phyloP scores from a whole-genome alignment of 1,139 yeast genomes.

The Casaregolazyma lundiana region DNA sequence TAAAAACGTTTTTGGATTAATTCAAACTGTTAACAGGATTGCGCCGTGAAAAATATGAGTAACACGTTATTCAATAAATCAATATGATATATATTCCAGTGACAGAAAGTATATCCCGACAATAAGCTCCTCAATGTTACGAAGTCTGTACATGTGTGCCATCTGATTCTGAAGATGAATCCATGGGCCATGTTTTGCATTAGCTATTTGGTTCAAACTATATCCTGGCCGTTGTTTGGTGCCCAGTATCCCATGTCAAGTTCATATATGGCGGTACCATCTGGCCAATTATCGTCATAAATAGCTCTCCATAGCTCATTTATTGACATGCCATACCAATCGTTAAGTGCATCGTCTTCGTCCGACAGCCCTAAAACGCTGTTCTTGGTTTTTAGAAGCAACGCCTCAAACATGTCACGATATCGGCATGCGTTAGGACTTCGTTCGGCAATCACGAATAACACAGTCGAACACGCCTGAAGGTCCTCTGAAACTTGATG shows the following conservation, averaged over 20 bases:
- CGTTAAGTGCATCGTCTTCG: background rate
- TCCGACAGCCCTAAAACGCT: background rate
- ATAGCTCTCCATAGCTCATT: conserved; percentile 13
- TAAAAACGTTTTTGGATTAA: too few species aligned
- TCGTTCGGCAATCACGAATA: conserved; percentile 15
- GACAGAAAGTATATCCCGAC: too few species aligned
- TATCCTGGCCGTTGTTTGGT: background rate
- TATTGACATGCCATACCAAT: conserved; percentile 12
- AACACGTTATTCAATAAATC: too few species aligned
- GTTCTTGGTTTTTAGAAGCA: conserved; percentile 8
- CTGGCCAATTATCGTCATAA: conserved; percentile 10
- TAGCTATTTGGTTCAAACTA: background rate
- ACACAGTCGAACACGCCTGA: conserved; percentile 15
- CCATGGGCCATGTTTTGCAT: too few species aligned
- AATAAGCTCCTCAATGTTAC: too few species aligned
- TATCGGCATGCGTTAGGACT: conserved; percentile 7
- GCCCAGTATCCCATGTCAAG: background rate
- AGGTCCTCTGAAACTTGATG: conserved; percentile 12
- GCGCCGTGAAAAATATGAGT: too few species aligned
- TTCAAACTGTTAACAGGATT: too few species aligned
- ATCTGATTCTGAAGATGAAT: too few species aligned
- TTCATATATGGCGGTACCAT: conserved; percentile 1
- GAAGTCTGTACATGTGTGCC: too few species aligned
- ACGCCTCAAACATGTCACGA: conserved; percentile 14
- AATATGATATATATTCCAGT: too few species aligned